Conservation (phyloP, 768 basidiomycete genomes). For the Tephrocybe sp. region DNA sequence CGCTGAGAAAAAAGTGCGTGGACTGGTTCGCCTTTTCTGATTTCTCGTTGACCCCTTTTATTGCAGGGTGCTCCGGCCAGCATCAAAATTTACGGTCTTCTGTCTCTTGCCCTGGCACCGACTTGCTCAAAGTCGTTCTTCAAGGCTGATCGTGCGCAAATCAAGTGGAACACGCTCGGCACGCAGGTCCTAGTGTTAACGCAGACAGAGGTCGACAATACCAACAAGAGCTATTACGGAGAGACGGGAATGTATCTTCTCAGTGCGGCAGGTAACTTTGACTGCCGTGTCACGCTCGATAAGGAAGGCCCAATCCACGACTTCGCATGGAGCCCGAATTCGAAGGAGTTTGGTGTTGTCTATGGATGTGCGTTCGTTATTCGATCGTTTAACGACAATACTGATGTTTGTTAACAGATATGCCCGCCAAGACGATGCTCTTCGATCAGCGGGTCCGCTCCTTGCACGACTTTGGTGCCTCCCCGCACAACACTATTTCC, state of each 20-base stretch:
- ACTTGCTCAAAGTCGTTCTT: constrained; percentile 91
- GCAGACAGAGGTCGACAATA: constrained; percentile 95
- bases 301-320: constrained; percentile 99
- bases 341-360: constrained; percentile 94
- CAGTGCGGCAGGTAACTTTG: constrained; percentile 90
- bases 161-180: constrained; percentile 97
- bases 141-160: constrained; percentile 89
- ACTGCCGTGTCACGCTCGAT: constrained; percentile 84
- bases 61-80: constrained; percentile 81
- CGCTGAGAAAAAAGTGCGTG: constrained; percentile 84
- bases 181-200: constrained; percentile 91
- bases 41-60: background rate
- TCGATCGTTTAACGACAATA: background rate
- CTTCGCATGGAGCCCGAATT: constrained; percentile 94
- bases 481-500: constrained; percentile 88
- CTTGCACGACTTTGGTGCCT: constrained; percentile 87
- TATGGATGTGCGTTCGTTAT: constrained; percentile 81
- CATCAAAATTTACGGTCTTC: constrained; percentile 81
- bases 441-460: constrained; percentile 90
- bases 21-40: background rate
- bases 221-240: constrained; percentile 97
- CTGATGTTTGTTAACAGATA: constrained; percentile 49
- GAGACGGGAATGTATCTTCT: constrained; percentile 95
- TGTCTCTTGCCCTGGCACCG: constrained; percentile 57
- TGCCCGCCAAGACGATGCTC: constrained; percentile 92